These are phyloP conservation scores for Rhizopogon sp. DNA, from an alignment of 768 basidiomycete species.

Conservation along the genomic window DNA sequence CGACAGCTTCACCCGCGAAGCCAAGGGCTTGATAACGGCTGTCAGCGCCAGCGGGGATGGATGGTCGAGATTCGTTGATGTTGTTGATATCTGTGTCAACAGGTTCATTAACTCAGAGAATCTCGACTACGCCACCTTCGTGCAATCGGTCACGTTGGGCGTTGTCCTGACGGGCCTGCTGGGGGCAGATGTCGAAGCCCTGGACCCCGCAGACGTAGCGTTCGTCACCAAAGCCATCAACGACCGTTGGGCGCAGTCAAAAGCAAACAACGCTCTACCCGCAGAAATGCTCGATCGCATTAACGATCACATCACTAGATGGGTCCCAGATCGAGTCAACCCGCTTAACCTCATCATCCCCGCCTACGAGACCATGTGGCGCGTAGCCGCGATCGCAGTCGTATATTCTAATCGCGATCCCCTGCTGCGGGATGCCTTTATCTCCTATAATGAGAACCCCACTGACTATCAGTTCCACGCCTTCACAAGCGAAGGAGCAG, in stretches of 20 bases:
- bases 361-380: slow-evolving; percentile 54
- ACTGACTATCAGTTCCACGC: slow-evolving; percentile 23
- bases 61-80: slow-evolving; percentile 12
- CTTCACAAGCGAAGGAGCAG: neutral
- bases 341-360: slow-evolving; percentile 50
- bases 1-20: slow-evolving; percentile 15
- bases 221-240: slow-evolving; percentile 38
- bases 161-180: slow-evolving; percentile 35
- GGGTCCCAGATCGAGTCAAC: slow-evolving; percentile 28
- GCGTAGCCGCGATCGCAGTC: slow-evolving; percentile 44
- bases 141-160: slow-evolving; percentile 35
- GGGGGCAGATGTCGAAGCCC: slow-evolving; percentile 20
- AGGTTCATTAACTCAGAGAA: neutral
- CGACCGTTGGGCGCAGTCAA: slow-evolving; percentile 30
- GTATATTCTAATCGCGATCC: slow-evolving; percentile 17
- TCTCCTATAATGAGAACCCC: slow-evolving; percentile 25
- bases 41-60: neutral
- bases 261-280: slow-evolving; percentile 28
- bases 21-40: slow-evolving; percentile 16
- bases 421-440: slow-evolving; percentile 19
- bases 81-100: slow-evolving; percentile 7
- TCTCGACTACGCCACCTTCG: slow-evolving; percentile 27
- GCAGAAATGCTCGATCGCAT: slow-evolving; percentile 15
- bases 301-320: slow-evolving; percentile 31
- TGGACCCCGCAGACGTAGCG: slow-evolving; percentile 28